These are phyloP conservation scores for Lentinula sp. DNA, from an alignment of 768 basidiomycete genomes.

Conservation along the genomic window DNA sequence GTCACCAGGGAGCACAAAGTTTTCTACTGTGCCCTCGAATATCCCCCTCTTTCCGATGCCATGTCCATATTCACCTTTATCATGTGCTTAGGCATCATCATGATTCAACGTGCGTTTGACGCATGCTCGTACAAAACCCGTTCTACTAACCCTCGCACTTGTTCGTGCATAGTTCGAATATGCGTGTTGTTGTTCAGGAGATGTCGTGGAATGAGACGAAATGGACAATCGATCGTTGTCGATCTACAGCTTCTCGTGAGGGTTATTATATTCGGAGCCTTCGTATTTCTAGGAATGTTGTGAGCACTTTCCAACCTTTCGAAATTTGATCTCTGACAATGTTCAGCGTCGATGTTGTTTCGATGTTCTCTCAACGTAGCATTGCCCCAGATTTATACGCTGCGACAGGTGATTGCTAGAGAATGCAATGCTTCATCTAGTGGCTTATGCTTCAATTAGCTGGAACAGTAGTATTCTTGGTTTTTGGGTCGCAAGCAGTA, in stretches of 20 bases:
- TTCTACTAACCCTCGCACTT: too few species aligned
- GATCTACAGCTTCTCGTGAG: slow-evolving; percentile 23
- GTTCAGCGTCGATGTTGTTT: slow-evolving; percentile 23
- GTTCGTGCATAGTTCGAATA: slow-evolving; percentile 19
- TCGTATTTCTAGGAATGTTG: slow-evolving; percentile 26
- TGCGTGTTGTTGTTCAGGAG: slow-evolving; percentile 22
- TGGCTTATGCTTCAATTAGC: slow-evolving; percentile 12
- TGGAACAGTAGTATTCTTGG: slow-evolving; percentile 28
- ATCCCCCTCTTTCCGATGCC: slow-evolving; percentile 9
- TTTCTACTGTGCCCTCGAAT: slow-evolving; percentile 26
- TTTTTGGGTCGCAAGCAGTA: slow-evolving; percentile 31
- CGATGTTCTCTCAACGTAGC: slow-evolving; percentile 15
- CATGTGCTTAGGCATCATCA: slow-evolving; percentile 21
- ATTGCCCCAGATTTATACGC: slow-evolving; percentile 24
- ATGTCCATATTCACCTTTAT: slow-evolving; percentile 13
- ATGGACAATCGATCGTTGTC: slow-evolving; percentile 18
- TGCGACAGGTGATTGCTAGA: slow-evolving; percentile 22
- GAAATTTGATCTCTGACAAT: neutral
- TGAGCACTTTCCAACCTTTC: slow-evolving; percentile 10
- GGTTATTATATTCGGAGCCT: slow-evolving; percentile 26
- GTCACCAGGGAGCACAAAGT: slow-evolving; percentile 17
- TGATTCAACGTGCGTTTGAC: slow-evolving; percentile 19
- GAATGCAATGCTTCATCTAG: neutral
- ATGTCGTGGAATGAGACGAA: slow-evolving; percentile 23
- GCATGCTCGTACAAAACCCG: neutral